Evolutionary conservation across 2,329 filamentous ascomycete species (phyloP), one percentile per base, ranked within the genome.

Genomic region (Grosmannia serpens): DNA sequence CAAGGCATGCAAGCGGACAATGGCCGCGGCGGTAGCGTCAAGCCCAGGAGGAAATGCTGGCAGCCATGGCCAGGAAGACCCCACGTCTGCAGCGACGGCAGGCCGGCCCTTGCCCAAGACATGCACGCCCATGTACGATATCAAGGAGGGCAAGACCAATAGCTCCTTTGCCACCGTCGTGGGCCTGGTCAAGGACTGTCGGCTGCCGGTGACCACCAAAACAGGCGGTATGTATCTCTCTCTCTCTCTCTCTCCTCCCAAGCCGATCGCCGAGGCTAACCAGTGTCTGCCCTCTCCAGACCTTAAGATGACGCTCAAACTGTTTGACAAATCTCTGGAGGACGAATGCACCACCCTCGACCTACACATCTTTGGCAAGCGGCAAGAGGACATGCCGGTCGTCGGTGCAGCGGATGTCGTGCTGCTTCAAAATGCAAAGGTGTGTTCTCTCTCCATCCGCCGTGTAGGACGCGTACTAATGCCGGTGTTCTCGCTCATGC

Each of bases 141-240:
- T 44, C 41, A n/a, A n/a, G n/a, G 4, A 20, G 2, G 8, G 8
- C 5, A 44, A 6, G 8, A 9, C 41, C 2, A 22, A 31, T 5
- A 31, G 41, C 20, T 3, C 1, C 17, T 10, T 44, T 44, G 20
- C 7, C 41, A 44, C 7, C 20, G 41, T 44, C 2, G 20, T 44
- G 55, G 91, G 89, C 1, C 70, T 92, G 5, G 80, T 92, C 4
- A 81, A 82, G 56, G 88, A 92, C 64, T 78, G 77, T 54, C 77
- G 82, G 59, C 70, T 76, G 1, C 80, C 83, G 1, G 75, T 74
- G 0, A 58, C 17, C 17, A 22, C 38, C 15, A 31, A 15, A 7
- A 31, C 29, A n/a, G 41, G 27, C 17, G 41, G 55, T 55, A 29
- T 3, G 57, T 53, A 6, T 4, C 2, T 13, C 52, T 44, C n/a